phyloP scores from a whole-genome alignment of 768 basidiomycete genomes.

The Roridomyces roridus region DNA sequence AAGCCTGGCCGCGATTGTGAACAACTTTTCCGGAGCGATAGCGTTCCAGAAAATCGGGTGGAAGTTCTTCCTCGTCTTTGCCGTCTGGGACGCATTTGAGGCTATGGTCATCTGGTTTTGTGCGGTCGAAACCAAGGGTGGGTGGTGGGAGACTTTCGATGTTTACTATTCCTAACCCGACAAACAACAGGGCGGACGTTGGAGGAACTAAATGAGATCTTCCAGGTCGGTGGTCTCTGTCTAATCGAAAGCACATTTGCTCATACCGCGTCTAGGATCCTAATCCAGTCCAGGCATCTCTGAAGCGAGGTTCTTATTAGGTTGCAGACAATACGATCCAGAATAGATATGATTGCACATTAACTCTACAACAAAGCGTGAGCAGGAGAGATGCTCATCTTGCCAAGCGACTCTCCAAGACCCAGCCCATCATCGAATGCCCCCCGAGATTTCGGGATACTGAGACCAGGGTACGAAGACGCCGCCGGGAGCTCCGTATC shows the following conservation, averaged over 20 bases:
- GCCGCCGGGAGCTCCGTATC: not conserved
- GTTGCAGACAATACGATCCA: too few species aligned
- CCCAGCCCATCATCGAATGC: constrained; percentile 49
- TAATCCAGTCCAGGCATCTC: constrained; percentile 16
- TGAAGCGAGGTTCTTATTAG: too few species aligned
- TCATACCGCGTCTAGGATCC: constrained; percentile 5
- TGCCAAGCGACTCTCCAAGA: constrained; percentile 66
- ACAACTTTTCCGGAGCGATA: constrained; percentile 15
- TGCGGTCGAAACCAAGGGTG: constrained; percentile 20
- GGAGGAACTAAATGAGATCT: constrained; percentile 22
- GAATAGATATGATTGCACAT: too few species aligned
- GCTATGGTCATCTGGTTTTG: constrained; percentile 7
- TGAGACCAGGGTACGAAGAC: constrained; percentile 1
- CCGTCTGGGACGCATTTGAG: constrained; percentile 10
- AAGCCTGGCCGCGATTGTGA: constrained; percentile 10
- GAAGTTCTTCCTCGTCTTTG: constrained; percentile 12
- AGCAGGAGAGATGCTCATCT: constrained; percentile 85
- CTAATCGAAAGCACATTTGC: not conserved
- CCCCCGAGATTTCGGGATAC: constrained; percentile 8
- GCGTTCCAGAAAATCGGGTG: constrained; percentile 18
- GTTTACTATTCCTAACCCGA: not conserved
- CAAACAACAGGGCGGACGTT: not conserved
- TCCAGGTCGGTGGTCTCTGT: constrained; percentile 5
- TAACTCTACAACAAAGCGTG: too few species aligned
- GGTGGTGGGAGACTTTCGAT: not conserved